These are phyloP conservation scores for Zasmidium angulare DNA, from an alignment of 2,329 filamentous ascomycete genomes.

Conservation along the genomic window DNA sequence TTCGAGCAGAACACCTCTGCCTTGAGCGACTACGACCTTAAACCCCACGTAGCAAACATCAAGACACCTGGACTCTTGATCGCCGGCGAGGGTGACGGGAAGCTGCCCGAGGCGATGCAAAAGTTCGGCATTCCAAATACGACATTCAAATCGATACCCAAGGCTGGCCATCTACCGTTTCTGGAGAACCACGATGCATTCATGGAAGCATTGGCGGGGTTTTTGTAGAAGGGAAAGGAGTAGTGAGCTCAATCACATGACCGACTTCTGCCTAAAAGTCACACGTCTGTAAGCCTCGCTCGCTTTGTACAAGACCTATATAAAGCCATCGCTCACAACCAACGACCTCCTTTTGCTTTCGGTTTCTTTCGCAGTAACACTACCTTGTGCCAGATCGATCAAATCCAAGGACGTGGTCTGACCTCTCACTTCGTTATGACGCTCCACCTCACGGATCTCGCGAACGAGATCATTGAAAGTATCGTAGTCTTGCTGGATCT, in stretches of 20 bases:
- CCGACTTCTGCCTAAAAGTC: background rate
- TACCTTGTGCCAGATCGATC: too few species aligned
- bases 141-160: constrained; percentile 64
- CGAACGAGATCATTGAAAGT: constrained; percentile 13
- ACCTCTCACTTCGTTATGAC: background rate
- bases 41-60: constrained; percentile 54
- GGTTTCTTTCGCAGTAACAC: too few species aligned
- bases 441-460: background rate
- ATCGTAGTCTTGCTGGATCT: constrained; percentile 8
- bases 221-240: constrained; percentile 43
- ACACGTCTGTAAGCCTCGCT: too few species aligned
- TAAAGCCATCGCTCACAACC: background rate
- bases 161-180: constrained; percentile 82
- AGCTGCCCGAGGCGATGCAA: constrained; percentile 76
- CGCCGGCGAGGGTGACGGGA: constrained; percentile 71
- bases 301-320: background rate
- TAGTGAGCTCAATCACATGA: background rate
- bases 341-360: background rate
- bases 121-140: constrained; percentile 56
- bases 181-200: constrained; percentile 71
- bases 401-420: too few species aligned
- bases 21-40: constrained; percentile 70
- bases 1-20: constrained; percentile 69
- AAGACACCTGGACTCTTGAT: constrained; percentile 65
- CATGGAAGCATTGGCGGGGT: constrained; percentile 61